Evolutionary conservation across 371 early-diverging fungal species (phyloP).

Genomic region (Saksenaea oblongispora): DNA sequence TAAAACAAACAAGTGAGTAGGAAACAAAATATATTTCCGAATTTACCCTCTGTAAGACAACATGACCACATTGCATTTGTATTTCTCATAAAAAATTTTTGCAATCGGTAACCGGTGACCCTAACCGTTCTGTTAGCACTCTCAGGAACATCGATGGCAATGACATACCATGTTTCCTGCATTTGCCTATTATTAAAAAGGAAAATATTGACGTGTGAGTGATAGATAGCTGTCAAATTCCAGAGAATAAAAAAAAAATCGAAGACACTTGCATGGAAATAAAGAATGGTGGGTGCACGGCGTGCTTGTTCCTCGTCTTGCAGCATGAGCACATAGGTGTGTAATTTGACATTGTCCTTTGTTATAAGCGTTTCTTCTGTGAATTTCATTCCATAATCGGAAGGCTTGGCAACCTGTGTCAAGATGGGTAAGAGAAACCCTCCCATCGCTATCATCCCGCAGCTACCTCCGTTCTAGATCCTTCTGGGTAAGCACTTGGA

Average conservation of each 20-base stretch:
- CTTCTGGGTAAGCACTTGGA: constrained; percentile 79
- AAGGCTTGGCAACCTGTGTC: constrained; percentile 70
- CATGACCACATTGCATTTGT: constrained; percentile 88
- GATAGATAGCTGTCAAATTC: background rate
- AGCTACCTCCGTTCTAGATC: constrained; percentile 68
- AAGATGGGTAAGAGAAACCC: background rate
- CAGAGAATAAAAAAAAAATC: background rate
- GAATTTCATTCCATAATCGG: constrained; percentile 67
- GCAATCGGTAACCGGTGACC: constrained; percentile 94
- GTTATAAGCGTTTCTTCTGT: constrained; percentile 81
- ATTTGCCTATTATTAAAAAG: constrained; percentile 66
- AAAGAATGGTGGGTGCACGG: constrained; percentile 75
- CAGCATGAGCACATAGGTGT: constrained; percentile 77
- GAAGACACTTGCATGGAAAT: constrained; percentile 76
- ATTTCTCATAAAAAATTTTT: constrained; percentile 59
- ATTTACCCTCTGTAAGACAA: constrained; percentile 90
- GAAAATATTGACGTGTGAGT: background rate
- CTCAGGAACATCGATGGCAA: background rate
- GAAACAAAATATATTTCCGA: constrained; percentile 1
- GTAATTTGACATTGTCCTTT: constrained; percentile 77
- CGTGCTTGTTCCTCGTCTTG: constrained; percentile 55
- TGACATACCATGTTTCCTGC: constrained; percentile 89
- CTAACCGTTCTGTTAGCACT: constrained; percentile 22
- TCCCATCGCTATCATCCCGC: background rate
- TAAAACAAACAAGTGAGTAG: constrained; percentile 15